Evolutionary conservation across 192 early-diverging fungal species (phyloP).

Genomic region (Phycomyces blakesleeanus): DNA sequence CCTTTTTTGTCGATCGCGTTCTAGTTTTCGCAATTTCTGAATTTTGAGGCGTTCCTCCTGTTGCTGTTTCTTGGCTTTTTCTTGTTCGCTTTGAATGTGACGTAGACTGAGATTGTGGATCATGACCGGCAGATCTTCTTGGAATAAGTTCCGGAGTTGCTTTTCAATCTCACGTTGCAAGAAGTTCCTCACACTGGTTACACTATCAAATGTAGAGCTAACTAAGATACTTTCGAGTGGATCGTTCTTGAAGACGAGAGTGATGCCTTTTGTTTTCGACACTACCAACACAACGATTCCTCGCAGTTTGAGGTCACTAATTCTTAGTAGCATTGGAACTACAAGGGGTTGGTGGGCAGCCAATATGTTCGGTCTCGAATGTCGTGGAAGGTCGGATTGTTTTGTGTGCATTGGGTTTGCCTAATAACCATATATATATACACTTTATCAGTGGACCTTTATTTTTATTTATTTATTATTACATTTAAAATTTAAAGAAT

Average conservation of each 20-base stretch:
- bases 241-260: conserved; percentile 96
- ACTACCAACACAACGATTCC: conserved; percentile 94
- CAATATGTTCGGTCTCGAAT: conserved; percentile 65
- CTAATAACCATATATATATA: conserved; percentile 12
- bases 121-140: conserved; percentile 88
- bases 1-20: no score
- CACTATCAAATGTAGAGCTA: conserved; percentile 95
- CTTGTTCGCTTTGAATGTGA: conserved; percentile 55
- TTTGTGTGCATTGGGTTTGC: conserved; percentile 74
- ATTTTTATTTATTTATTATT: no score
- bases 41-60: background rate
- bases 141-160: conserved; percentile 84
- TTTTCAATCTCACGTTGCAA: conserved; percentile 90
- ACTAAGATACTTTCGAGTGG: conserved; percentile 92
- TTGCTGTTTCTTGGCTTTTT: conserved; percentile 30
- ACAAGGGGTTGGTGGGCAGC: conserved; percentile 92
- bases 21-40: background rate
- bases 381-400: conserved; percentile 52
- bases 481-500: no score
- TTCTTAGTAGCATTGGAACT: conserved; percentile 92
- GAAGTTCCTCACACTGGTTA: conserved; percentile 82
- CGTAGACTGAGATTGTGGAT: conserved; percentile 89
- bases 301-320: conserved; percentile 83
- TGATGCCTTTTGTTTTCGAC: conserved; percentile 90
- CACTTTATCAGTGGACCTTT: no score